phyloP scores from a whole-genome alignment of 2,329 filamentous ascomycete species.

The Tolypocladium nubicola region DNA sequence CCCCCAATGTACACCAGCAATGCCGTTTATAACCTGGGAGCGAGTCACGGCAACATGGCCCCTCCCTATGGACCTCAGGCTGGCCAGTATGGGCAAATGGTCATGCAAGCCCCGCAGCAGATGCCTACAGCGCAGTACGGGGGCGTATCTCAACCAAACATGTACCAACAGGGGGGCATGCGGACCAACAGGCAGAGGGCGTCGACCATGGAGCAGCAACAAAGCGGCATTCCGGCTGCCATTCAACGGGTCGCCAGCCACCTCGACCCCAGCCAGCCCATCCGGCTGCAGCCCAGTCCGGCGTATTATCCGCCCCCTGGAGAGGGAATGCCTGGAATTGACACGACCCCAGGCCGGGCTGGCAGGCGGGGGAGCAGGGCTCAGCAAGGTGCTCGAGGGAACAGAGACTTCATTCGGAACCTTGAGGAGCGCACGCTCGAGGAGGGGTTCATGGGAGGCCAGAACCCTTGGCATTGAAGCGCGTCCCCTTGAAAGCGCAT shows the following conservation, averaged over 20 bases:
- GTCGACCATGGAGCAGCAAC: slow-evolving; percentile 92
- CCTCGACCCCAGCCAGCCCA: slow-evolving; percentile 87
- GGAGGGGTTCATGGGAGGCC: slow-evolving; percentile 72
- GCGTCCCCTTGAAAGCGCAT: background rate
- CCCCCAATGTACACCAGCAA: slow-evolving; percentile 74
- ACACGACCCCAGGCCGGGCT: slow-evolving; percentile 44
- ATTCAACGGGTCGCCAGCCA: slow-evolving; percentile 94
- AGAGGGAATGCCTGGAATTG: slow-evolving; percentile 62
- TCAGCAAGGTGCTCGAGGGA: slow-evolving; percentile 47
- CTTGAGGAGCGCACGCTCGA: slow-evolving; percentile 90
- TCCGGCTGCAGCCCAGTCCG: slow-evolving; percentile 86
- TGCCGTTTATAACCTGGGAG: slow-evolving; percentile 62
- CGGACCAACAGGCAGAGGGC: slow-evolving; percentile 77
- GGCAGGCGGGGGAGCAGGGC: slow-evolving; percentile 68
- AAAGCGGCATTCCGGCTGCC: slow-evolving; percentile 81
- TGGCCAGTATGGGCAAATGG: slow-evolving; percentile 62
- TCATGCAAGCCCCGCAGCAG: slow-evolving; percentile 57
- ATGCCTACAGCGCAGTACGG: slow-evolving; percentile 56
- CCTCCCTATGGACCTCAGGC: slow-evolving; percentile 70
- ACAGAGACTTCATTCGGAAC: slow-evolving; percentile 87
- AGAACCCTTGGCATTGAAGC: slow-evolving; percentile 56
- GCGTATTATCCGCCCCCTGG: slow-evolving; percentile 93
- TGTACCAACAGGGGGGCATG: slow-evolving; percentile 55
- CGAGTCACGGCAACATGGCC: slow-evolving; percentile 36
- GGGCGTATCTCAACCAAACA: slow-evolving; percentile 35